Evolutionary conservation across 1,139 yeast genomes (phyloP), one percentile per base, ranked within the genome.

Genomic region (Schwanniomyces etchellsii): DNA sequence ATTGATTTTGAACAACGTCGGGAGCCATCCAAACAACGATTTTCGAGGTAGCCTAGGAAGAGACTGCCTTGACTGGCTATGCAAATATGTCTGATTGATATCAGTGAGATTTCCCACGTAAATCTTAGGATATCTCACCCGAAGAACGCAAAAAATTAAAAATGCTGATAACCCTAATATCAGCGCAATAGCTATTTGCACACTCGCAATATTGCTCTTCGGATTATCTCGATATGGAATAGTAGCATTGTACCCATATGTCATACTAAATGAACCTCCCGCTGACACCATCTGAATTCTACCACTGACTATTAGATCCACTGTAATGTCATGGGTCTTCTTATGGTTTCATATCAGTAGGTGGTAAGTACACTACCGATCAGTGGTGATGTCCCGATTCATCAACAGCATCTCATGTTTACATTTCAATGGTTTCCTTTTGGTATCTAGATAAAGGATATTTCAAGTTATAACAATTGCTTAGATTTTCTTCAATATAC

Each of bases 11-110:
- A 74, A 75, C 12, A 89, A 59, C 0, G 77, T 73, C 1, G 78
- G 71, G 5, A 89, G 64, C 96, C 96, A 89, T 1, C 91, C 86
- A 45, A 88, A 79, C 14, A 83, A 49, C 4, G 84, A 68, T 29
- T 44, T 52, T 28, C 43, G 33, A 14, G 69, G 73, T 25, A 61
- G 47, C 34, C 45, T 42, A 12, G 70, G 67, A 28, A 64, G 47
- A 43, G 58, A 50, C 44, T 64, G 55, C 41, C 73, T 37, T 36
- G 68, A 49, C 33, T 69, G 42, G 39, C 67, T 52, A 55, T 76
- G 69, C 39, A 74, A 36, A 45, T 64, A 47, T 55, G 69, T 49
- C 43, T 53, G 40, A 51, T 75, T 52, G 52, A 60, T 46, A 27
- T 54, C 54, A 48, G 64, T 55, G 60, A 72, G 61, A 63, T 73